A percentile compares a stretch with the other conserved stretches of the same genome.
phyloP scores from a whole-genome alignment of 371 early-diverging fungal genomes.

The Capniomyces stellatus region DNA sequence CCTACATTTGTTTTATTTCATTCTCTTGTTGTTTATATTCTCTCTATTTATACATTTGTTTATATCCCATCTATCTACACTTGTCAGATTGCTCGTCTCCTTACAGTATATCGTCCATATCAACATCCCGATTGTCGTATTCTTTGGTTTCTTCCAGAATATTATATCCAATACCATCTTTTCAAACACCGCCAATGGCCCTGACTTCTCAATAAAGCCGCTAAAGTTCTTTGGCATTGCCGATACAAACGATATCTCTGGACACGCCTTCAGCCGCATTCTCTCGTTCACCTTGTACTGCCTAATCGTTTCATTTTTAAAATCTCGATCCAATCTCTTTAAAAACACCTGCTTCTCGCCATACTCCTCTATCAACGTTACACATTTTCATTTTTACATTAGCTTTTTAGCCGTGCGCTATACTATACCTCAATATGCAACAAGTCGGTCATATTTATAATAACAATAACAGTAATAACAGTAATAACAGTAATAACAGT shows the following conservation, averaged over 20 bases:
- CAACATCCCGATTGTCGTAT: not conserved
- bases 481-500: not conserved
- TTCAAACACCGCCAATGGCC: not conserved
- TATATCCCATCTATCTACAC: no score
- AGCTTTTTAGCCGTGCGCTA: not conserved
- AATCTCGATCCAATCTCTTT: not conserved
- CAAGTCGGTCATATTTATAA: not conserved
- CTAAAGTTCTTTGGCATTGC: not conserved
- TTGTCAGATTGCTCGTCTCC: no score
- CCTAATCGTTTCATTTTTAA: not conserved
- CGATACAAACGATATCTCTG: not conserved
- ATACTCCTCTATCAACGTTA: not conserved
- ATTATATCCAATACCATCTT: not conserved
- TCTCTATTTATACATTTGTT: no score
- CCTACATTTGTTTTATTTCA: no score
- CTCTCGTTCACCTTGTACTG: not conserved
- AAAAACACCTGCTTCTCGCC: not conserved
- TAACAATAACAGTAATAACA: not conserved
- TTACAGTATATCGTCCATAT: not conserved
- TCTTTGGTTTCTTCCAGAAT: not conserved
- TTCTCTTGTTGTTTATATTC: no score
- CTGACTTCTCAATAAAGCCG: slow-evolving; percentile 1
- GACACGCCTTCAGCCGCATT: not conserved
- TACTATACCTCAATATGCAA: not conserved
- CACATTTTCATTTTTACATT: not conserved